Conservation (phyloP, 225 moss, liverwort and hornwort genomes). For the Bryum argenteum region DNA sequence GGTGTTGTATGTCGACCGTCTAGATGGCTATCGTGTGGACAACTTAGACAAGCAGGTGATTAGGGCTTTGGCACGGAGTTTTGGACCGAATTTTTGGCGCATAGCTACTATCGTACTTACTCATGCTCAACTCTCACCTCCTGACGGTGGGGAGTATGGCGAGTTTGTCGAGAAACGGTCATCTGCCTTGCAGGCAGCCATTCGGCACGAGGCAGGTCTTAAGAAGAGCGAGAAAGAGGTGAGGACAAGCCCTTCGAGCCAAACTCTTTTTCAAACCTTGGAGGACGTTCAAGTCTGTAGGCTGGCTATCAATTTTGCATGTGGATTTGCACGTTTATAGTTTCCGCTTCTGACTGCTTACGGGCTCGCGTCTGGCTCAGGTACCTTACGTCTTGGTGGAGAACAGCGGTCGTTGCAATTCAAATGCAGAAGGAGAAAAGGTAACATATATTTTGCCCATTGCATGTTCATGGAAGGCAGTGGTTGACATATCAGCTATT, state of each 20-base stretch:
- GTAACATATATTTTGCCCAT: slow-evolving; percentile 30
- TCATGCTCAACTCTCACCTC: slow-evolving; percentile 90
- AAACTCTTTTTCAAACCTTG: background rate
- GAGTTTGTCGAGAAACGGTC: slow-evolving; percentile 86
- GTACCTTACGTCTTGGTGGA: slow-evolving; percentile 83
- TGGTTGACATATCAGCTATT: background rate
- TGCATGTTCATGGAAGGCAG: background rate
- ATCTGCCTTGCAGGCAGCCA: slow-evolving; percentile 77
- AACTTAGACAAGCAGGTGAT: slow-evolving; percentile 97
- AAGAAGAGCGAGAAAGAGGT: slow-evolving; percentile 82
- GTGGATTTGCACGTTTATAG: background rate
- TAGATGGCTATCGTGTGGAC: slow-evolving; percentile 98
- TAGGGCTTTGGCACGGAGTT: slow-evolving; percentile 79
- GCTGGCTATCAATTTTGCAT: background rate
- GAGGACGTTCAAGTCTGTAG: background rate
- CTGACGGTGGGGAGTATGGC: slow-evolving; percentile 81
- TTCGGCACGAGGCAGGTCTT: slow-evolving; percentile 83
- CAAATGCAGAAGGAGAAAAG: slow-evolving; percentile 87
- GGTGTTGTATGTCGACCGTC: slow-evolving; percentile 86
- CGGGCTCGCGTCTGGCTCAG: slow-evolving; percentile 34
- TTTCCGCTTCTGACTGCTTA: background rate
- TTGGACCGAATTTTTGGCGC: slow-evolving; percentile 94
- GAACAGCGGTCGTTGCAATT: slow-evolving; percentile 90
- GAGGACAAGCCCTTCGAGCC: background rate
- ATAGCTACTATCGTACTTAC: slow-evolving; percentile 78